Evolutionary conservation across 2,329 filamentous ascomycete genomes (phyloP), one percentile per base, ranked within the genome.

Genomic region (Pyricularia sp.): DNA sequence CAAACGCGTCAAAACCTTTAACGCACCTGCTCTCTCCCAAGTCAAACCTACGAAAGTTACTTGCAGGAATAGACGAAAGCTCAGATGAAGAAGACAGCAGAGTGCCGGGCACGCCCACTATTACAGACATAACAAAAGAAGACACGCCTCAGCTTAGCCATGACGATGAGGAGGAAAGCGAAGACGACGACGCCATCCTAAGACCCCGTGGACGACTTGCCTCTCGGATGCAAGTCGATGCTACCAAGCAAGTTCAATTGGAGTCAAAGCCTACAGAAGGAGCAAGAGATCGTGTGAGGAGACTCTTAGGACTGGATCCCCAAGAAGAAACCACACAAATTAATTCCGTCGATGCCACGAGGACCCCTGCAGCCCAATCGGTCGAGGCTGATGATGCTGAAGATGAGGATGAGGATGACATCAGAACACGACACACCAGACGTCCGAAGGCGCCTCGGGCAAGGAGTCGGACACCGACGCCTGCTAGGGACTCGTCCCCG

Each of bases 201-300:
- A 77, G 78, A 60, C 88, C 88, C 0, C 81, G 82, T 65, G 87
- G 88, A 28, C 82, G 83, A 64, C 78, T 90, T 69, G 87, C 87
- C 13, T 81, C 87, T 19, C 80, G 84, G 63, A 85, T 91, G 81
- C 81, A 83, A 67, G 81, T 65, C 4, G 66, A 69, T 16, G 62
- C 62, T 13, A 73, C 57, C 9, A 61, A 66, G 35, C 67, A 70
- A 68, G 49, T 72, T 6, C 61, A n/a, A 13, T 19, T 69, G 9
- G 69, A 69, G 28, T 70, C 70, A 1, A 67, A 70, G 30, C 66
- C 67, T 12, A 68, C 71, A 2, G 73, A 73, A 59, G 75, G 73
- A 61, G 75, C 76, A 4, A 73, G 75, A 63, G 77, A 80, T 66
- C 76, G 78, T 66, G 75, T 78, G 44, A 79, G 72, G 69, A 78